Evolutionary conservation across 208 protist species (phyloP).

Genomic region (Lotmaria passim): DNA sequence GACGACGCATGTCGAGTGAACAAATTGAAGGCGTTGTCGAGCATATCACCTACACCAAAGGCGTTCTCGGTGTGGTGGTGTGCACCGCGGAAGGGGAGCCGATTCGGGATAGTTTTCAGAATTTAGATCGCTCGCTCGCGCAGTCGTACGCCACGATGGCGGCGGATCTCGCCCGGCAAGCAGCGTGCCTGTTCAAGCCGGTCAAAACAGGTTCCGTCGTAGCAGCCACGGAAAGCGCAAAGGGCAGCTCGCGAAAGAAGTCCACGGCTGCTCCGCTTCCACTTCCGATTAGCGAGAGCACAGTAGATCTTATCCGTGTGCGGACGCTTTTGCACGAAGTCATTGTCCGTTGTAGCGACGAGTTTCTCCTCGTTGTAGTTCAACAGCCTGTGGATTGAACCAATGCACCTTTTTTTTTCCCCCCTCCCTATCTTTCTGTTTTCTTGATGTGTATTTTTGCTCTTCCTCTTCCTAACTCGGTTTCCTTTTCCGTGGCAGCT

Average conservation of each 20-base stretch:
- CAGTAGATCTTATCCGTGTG: slow-evolving; percentile 72
- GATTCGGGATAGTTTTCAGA: slow-evolving; percentile 86
- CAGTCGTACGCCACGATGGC: slow-evolving; percentile 65
- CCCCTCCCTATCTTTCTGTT: not conserved
- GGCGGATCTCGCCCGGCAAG: slow-evolving; percentile 46
- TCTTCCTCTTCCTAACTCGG: not conserved
- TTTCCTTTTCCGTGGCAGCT: not conserved
- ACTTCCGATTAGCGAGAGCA: slow-evolving; percentile 47
- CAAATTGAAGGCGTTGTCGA: slow-evolving; percentile 80
- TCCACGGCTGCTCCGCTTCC: slow-evolving; percentile 1
- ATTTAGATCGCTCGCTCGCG: slow-evolving; percentile 71
- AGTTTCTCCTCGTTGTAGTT: slow-evolving; percentile 83
- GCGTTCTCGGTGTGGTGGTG: slow-evolving; percentile 80
- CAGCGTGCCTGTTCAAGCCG: slow-evolving; percentile 30
- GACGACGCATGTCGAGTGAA: slow-evolving; percentile 52
- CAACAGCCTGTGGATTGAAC: slow-evolving; percentile 73
- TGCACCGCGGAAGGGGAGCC: slow-evolving; percentile 74
- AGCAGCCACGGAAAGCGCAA: slow-evolving; percentile 6
- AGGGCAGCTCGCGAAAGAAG: slow-evolving; percentile 16
- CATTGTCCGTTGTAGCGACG: slow-evolving; percentile 74
- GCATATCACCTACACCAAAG: slow-evolving; percentile 87
- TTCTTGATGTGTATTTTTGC: not conserved
- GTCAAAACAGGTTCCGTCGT: slow-evolving; percentile 5
- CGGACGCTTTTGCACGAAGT: slow-evolving; percentile 74
- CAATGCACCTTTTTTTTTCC: not conserved